phyloP scores from a whole-genome alignment of 2,329 filamentous ascomycete species.

The Thelonectria blattea region DNA sequence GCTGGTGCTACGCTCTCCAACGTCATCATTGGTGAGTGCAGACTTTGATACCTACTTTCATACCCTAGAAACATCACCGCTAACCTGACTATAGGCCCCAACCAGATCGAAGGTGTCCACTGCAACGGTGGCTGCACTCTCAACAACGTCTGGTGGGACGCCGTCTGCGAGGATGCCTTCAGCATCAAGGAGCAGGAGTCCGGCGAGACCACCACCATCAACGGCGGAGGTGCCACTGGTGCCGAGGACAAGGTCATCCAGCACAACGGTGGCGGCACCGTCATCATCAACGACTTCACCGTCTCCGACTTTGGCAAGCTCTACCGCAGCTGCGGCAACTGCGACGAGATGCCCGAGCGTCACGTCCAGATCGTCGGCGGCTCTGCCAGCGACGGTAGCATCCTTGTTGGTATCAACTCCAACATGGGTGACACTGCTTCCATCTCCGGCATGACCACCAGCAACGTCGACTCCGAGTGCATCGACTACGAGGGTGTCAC shows the following conservation, averaged over 20 bases:
- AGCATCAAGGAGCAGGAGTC: slow-evolving; percentile 38
- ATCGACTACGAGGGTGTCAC: slow-evolving; percentile 12
- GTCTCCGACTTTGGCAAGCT: slow-evolving; percentile 16
- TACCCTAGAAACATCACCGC: neutral
- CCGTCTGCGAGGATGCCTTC: slow-evolving; percentile 38
- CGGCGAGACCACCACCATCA: slow-evolving; percentile 41
- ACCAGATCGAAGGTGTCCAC: slow-evolving; percentile 38
- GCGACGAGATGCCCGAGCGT: slow-evolving; percentile 11
- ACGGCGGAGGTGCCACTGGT: slow-evolving; percentile 8
- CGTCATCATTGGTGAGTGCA: slow-evolving; percentile 30
- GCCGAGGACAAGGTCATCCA: slow-evolving; percentile 11
- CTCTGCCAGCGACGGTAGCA: slow-evolving; percentile 2
- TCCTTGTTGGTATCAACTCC: slow-evolving; percentile 13
- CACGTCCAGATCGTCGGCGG: slow-evolving; percentile 10
- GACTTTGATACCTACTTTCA: neutral
- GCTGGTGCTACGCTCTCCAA: slow-evolving; percentile 30
- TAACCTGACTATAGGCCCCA: neutral
- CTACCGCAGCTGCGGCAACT: slow-evolving; percentile 15
- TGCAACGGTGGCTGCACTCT: slow-evolving; percentile 38
- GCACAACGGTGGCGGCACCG: slow-evolving; percentile 11
- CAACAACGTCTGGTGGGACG: slow-evolving; percentile 37
- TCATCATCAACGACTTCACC: slow-evolving; percentile 13
- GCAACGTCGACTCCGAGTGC: slow-evolving; percentile 3
- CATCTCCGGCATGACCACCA: slow-evolving; percentile 6
- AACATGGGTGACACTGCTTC: slow-evolving; percentile 11